phyloP scores from a whole-genome alignment of 495 filamentous ascomycete species.

The Aspergillus incahuasiensis region DNA sequence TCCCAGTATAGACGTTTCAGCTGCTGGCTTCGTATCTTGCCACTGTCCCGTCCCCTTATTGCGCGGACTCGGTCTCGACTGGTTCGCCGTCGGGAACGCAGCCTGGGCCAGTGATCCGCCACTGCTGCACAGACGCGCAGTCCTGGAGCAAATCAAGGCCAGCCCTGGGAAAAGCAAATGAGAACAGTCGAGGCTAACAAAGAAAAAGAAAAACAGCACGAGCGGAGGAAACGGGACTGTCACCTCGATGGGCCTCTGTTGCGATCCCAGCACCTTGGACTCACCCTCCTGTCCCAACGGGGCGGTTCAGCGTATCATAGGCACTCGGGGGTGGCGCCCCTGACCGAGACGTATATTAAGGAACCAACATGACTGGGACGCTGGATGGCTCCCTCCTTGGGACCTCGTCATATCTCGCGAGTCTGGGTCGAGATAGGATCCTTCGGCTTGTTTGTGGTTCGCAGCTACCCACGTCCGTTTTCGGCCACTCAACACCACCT shows the following conservation, averaged over 20 bases:
- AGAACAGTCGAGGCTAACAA: slow-evolving; percentile 14
- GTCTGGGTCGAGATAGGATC: slow-evolving; percentile 1
- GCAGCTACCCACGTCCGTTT: slow-evolving; percentile 8
- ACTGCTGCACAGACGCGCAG: slow-evolving; percentile 35
- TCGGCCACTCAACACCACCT: slow-evolving; percentile 6
- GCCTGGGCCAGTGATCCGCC: slow-evolving; percentile 28
- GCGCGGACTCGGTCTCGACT: slow-evolving; percentile 9
- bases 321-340: neutral
- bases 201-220: slow-evolving; percentile 13
- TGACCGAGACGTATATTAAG: slow-evolving; percentile 13
- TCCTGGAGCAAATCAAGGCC: slow-evolving; percentile 19
- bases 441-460: slow-evolving; percentile 5
- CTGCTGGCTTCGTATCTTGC: slow-evolving; percentile 12
- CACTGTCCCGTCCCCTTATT: slow-evolving; percentile 18
- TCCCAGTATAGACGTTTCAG: slow-evolving; percentile 13
- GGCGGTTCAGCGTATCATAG: slow-evolving; percentile 11
- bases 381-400: neutral
- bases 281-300: slow-evolving; percentile 13
- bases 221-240: slow-evolving; percentile 2
- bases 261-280: slow-evolving; percentile 11
- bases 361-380: neutral
- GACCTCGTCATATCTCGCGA: neutral
- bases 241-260: neutral
- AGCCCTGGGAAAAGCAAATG: slow-evolving; percentile 16
- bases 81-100: slow-evolving; percentile 33